Percentiles rank a stretch among this genome's conserved stretches.
phyloP scores from a whole-genome alignment of 2,329 filamentous ascomycete species.

The Beauveria caledonica region DNA sequence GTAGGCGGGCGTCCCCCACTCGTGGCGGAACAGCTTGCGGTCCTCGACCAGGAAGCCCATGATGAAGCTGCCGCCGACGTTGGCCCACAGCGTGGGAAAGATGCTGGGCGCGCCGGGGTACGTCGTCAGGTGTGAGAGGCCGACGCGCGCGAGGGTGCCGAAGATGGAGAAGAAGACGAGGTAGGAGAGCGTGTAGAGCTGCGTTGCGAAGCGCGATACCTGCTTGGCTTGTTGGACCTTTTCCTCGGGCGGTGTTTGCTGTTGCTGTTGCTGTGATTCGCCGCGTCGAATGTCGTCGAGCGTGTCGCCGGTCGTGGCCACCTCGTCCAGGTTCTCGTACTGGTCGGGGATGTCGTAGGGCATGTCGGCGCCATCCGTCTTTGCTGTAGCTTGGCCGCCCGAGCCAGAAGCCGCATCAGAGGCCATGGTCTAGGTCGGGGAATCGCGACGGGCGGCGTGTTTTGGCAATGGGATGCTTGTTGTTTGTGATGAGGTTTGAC shows the following conservation, averaged over 20 bases:
- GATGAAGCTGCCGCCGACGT: slow-evolving; percentile 70
- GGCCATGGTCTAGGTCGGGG: background rate
- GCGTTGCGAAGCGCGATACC: slow-evolving; percentile 44
- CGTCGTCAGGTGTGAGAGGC: slow-evolving; percentile 67
- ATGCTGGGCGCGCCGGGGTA: slow-evolving; percentile 71
- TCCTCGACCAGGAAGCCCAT: slow-evolving; percentile 86
- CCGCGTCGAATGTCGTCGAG: slow-evolving; percentile 11
- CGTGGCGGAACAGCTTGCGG: slow-evolving; percentile 60
- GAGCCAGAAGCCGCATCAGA: background rate
- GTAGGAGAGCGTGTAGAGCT: slow-evolving; percentile 69
- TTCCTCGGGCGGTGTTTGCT: background rate
- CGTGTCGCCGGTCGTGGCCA: slow-evolving; percentile 17
- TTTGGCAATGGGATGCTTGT: background rate
- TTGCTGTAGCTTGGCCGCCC: background rate
- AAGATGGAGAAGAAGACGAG: slow-evolving; percentile 78
- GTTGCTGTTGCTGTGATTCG: background rate
- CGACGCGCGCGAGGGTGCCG: slow-evolving; percentile 76
- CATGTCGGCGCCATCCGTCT: background rate
- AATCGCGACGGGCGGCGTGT: background rate
- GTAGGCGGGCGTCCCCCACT: slow-evolving; percentile 47
- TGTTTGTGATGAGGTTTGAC: background rate
- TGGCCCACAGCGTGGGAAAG: slow-evolving; percentile 77
- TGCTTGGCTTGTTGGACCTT: background rate
- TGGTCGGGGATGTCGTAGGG: slow-evolving; percentile 27
- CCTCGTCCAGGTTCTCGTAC: slow-evolving; percentile 35